A percentile compares a stretch with the other conserved stretches of the same genome.
Conservation (phyloP, 495 filamentous ascomycete genomes). For the Podospora bellae-mahoneyi region DNA sequence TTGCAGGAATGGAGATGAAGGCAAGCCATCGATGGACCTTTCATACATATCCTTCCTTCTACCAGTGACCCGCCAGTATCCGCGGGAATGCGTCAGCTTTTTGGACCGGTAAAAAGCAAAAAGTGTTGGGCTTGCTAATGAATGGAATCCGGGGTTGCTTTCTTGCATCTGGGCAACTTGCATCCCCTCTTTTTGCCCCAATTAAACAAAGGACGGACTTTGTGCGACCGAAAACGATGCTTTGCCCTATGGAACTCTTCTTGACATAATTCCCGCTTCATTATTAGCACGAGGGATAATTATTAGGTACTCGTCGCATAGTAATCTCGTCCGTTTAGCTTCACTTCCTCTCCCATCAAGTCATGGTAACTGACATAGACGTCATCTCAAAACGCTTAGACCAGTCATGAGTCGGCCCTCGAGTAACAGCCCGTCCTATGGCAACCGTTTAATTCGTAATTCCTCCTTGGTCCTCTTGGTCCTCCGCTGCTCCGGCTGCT, state of each 20-base stretch:
- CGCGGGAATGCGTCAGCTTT: background rate
- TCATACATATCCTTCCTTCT: too few relatives aligned
- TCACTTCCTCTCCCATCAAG: background rate
- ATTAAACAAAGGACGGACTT: background rate
- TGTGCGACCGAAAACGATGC: background rate
- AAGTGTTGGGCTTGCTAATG: background rate
- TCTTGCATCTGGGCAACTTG: background rate
- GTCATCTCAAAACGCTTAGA: background rate
- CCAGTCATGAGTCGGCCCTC: background rate
- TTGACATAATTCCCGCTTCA: background rate
- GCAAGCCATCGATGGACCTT: background rate
- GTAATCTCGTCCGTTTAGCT: background rate
- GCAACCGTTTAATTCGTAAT: background rate
- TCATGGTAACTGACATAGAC: background rate
- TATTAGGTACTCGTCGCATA: background rate
- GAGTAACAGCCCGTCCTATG: background rate
- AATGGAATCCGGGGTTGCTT: background rate
- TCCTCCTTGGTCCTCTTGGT: background rate
- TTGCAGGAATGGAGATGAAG: background rate
- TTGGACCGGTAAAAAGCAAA: background rate
- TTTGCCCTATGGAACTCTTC: background rate
- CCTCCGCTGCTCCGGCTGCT: background rate
- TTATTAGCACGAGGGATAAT: background rate
- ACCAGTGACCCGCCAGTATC: background rate
- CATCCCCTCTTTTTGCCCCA: background rate